A percentile compares a stretch with the other conserved stretches of the same genome.
These are phyloP conservation scores for Barbarea vulgaris DNA, from an alignment of 345 rosid species.

Conservation along the genomic window DNA sequence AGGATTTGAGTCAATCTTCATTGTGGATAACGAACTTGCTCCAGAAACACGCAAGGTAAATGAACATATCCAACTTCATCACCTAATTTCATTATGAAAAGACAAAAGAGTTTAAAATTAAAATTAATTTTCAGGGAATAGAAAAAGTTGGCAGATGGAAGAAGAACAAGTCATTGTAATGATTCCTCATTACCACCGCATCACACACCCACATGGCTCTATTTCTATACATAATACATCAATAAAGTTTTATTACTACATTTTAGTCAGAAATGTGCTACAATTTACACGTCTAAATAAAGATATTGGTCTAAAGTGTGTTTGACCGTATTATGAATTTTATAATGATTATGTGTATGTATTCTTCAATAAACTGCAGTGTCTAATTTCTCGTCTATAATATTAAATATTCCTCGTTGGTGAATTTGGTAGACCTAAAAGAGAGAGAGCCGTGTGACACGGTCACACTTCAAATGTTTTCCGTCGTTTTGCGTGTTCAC, in stretches of 20 bases:
- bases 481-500: neutral
- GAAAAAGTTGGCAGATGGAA: slow-evolving; percentile 88
- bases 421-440: slow-evolving; percentile 20
- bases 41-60: slow-evolving; percentile 61
- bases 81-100: slow-evolving; percentile 1
- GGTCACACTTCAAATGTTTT: neutral
- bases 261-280: neutral
- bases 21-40: slow-evolving; percentile 35
- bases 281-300: slow-evolving; percentile 4
- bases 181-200: neutral
- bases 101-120: neutral
- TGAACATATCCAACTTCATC: neutral
- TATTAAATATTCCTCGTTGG: neutral
- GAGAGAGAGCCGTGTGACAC: neutral
- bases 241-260: neutral
- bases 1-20: slow-evolving; percentile 28
- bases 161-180: slow-evolving; percentile 34
- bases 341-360: neutral
- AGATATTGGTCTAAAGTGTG: neutral
- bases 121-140: slow-evolving; percentile 51
- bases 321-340: slow-evolving; percentile 1
- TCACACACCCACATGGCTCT: neutral
- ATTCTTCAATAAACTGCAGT: neutral
- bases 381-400: slow-evolving; percentile 10
- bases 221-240: no score